Percentiles rank a stretch among this genome's conserved stretches.
Conservation (phyloP, 1,139 yeast species). For the Geotrichum citri-aurantii region DNA sequence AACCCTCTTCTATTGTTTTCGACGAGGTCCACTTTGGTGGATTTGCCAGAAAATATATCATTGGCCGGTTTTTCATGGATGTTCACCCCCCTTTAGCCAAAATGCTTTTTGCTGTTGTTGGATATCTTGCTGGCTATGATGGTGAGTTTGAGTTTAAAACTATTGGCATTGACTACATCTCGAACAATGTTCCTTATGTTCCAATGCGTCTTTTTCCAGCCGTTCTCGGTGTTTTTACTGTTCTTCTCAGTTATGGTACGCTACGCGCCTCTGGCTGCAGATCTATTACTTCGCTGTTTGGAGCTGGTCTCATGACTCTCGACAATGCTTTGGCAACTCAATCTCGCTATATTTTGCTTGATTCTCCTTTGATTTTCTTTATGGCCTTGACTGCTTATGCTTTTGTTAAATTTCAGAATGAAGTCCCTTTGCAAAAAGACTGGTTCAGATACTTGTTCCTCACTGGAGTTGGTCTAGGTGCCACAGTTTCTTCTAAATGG, state of each 20-base stretch:
- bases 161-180: constrained; percentile 77
- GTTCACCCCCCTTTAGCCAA: constrained; percentile 98
- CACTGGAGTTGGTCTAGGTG: constrained; percentile 79
- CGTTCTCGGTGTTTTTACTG: constrained; percentile 71
- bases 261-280: constrained; percentile 83
- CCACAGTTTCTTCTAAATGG: constrained; percentile 90
- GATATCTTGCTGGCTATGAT: constrained; percentile 81
- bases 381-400: constrained; percentile 82
- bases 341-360: constrained; percentile 82
- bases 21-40: constrained; percentile 79
- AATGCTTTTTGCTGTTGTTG: constrained; percentile 81
- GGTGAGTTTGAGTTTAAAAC: constrained; percentile 87
- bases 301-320: constrained; percentile 61
- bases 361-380: constrained; percentile 85
- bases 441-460: constrained; percentile 71
- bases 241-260: constrained; percentile 70
- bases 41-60: constrained; percentile 56
- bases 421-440: constrained; percentile 57
- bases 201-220: constrained; percentile 88
- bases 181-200: constrained; percentile 57
- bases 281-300: constrained; percentile 62
- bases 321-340: constrained; percentile 88
- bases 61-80: constrained; percentile 81
- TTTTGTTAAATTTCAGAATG: constrained; percentile 74
- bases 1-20: constrained; percentile 80